Percentiles rank a stretch among this genome's conserved stretches.
Evolutionary conservation across 179 eudicot species (phyloP).

Genomic region (Spinacia oleracea): DNA sequence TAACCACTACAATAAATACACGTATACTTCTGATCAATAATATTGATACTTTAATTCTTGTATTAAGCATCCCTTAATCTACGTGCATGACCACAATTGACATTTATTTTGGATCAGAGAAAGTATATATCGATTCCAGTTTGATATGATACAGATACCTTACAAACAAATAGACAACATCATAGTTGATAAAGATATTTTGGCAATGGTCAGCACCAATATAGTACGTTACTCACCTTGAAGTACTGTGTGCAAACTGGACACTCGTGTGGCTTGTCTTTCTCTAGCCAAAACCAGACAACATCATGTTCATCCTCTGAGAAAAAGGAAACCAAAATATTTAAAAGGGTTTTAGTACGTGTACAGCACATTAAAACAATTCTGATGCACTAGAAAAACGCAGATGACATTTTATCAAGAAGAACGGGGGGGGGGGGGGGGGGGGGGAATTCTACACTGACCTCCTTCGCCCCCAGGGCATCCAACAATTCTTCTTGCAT

Average conservation of each 20-base stretch:
- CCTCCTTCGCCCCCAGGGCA: conserved; percentile 98
- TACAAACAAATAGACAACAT: too few relatives aligned
- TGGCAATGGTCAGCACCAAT: conserved; percentile 3
- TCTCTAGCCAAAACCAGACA: conserved; percentile 93
- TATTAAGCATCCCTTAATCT: too few relatives aligned
- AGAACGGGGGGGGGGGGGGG: too few relatives aligned
- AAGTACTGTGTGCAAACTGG: conserved; percentile 90
- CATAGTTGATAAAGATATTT: too few relatives aligned
- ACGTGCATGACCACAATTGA: too few relatives aligned
- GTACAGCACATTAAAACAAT: neutral
- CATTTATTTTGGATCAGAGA: too few relatives aligned
- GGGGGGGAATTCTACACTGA: conserved; percentile 31
- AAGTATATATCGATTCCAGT: neutral
- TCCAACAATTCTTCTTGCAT: conserved; percentile 79
- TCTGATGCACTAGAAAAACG: neutral
- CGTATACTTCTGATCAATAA: too few relatives aligned
- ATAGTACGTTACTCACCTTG: conserved; percentile 41
- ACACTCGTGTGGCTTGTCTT: conserved; percentile 69
- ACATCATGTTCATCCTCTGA: conserved; percentile 96
- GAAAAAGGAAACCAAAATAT: neutral
- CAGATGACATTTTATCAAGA: neutral
- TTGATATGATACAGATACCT: neutral
- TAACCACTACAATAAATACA: too few relatives aligned
- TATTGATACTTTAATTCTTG: too few relatives aligned
- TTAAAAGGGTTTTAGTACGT: neutral